Evolutionary conservation across 345 rosid species (phyloP).

Genomic region (Bruguiera sexangula): DNA sequence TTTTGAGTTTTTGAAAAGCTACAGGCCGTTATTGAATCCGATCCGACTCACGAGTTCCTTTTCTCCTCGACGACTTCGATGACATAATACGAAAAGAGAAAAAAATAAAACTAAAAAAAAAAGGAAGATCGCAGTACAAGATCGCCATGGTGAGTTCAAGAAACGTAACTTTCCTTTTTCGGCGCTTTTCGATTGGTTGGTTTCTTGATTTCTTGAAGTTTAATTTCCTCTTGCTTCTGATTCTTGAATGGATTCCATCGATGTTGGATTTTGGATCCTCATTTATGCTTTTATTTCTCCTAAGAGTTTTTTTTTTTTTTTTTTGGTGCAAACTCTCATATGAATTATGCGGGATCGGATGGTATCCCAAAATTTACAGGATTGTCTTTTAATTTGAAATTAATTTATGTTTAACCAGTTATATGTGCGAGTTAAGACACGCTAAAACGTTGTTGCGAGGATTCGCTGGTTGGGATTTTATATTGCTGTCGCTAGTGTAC

Average conservation of each 20-base stretch:
- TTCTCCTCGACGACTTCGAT: slow-evolving; percentile 3
- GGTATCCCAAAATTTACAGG: no score
- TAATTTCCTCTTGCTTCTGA: not conserved
- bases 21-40: not conserved
- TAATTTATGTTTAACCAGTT: no score
- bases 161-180: not conserved
- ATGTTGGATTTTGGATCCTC: not conserved
- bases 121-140: slow-evolving; percentile 17
- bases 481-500: not conserved
- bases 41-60: slow-evolving; percentile 20
- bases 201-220: not conserved
- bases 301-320: not conserved
- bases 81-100: no score
- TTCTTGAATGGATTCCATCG: slow-evolving; percentile 7
- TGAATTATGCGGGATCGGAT: not conserved
- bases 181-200: not conserved
- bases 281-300: not conserved
- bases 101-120: no score
- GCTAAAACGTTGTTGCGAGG: not conserved
- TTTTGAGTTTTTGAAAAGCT: not conserved
- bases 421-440: no score
- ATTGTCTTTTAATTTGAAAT: no score
- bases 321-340: not conserved
- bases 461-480: not conserved
- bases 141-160: slow-evolving; percentile 22